Conservation (phyloP, 2,329 filamentous ascomycete species). For the Colletotrichum sp. region DNA sequence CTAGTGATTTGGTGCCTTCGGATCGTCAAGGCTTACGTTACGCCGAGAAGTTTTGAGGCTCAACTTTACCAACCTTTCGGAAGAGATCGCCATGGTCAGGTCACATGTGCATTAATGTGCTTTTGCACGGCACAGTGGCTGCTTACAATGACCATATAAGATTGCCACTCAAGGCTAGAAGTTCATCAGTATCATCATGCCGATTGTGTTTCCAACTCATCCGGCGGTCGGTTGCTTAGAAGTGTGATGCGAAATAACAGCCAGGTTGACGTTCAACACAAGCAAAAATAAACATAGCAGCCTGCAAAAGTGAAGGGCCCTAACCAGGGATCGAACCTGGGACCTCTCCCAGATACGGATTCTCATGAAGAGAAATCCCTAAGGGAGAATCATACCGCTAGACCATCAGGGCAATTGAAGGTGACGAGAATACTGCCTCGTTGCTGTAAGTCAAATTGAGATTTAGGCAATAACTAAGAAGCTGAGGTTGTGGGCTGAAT, state of each 20-base stretch:
- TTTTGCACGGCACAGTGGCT: background rate
- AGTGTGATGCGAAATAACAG: background rate
- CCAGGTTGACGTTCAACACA: background rate
- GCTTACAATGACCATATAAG: background rate
- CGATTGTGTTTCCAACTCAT: background rate
- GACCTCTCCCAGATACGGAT: background rate
- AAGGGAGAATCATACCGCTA: background rate
- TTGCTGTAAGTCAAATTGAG: rapidly evolving
- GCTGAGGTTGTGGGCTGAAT: background rate
- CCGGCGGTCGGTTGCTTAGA: background rate
- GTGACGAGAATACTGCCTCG: background rate
- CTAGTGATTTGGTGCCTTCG: background rate
- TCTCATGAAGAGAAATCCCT: background rate
- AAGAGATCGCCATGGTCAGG: background rate
- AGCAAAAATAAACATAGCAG: background rate
- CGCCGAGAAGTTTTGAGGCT: background rate
- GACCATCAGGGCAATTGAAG: background rate
- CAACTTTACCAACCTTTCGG: background rate
- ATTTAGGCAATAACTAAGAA: background rate
- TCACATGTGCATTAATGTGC: background rate
- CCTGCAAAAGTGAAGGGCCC: background rate
- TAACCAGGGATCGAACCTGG: background rate
- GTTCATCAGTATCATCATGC: background rate
- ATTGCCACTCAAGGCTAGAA: background rate
- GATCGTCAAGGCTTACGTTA: background rate